A percentile compares a stretch with the other conserved stretches of the same genome.
Conservation (phyloP, 2,329 filamentous ascomycete genomes). For the Torrubiella hemipterigena region DNA sequence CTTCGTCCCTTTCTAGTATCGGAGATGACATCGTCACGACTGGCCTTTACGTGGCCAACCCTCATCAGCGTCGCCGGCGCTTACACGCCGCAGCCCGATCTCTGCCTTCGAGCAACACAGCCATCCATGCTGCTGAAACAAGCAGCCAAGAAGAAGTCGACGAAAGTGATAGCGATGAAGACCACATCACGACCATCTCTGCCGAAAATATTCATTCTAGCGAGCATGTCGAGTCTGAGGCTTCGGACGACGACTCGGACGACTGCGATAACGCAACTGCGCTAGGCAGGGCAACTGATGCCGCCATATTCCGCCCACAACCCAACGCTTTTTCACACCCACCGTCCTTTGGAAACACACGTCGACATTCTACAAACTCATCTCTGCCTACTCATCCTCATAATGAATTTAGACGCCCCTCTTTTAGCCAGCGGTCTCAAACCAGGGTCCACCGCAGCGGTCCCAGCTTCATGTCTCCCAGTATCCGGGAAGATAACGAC, state of each 20-base stretch:
- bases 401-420: conserved; percentile 37
- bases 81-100: conserved; percentile 19
- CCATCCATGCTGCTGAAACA: conserved; percentile 29
- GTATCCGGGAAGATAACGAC: conserved; percentile 79
- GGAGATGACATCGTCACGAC: conserved; percentile 85
- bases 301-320: conserved; percentile 62
- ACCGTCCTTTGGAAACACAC: conserved; percentile 37
- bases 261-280: conserved; percentile 73
- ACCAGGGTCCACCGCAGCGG: conserved; percentile 31
- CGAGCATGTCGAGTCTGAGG: conserved; percentile 25
- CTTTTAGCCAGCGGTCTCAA: conserved; percentile 35
- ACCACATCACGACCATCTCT: conserved; percentile 50
- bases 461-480: conserved; percentile 58
- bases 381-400: conserved; percentile 35
- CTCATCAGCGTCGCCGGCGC: conserved; percentile 49
- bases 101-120: conserved; percentile 22
- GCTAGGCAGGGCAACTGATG: conserved; percentile 49
- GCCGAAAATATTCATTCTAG: conserved; percentile 36
- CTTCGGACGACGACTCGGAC: conserved; percentile 36
- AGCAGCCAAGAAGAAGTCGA: conserved; percentile 94
- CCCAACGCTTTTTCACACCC: conserved; percentile 89
- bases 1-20: conserved; percentile 78
- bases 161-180: conserved; percentile 84
- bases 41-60: conserved; percentile 63
- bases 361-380: conserved; percentile 37